Base-by-base conservation (phyloP, 106 monocot species). In the Chionographis japonica region DNA sequence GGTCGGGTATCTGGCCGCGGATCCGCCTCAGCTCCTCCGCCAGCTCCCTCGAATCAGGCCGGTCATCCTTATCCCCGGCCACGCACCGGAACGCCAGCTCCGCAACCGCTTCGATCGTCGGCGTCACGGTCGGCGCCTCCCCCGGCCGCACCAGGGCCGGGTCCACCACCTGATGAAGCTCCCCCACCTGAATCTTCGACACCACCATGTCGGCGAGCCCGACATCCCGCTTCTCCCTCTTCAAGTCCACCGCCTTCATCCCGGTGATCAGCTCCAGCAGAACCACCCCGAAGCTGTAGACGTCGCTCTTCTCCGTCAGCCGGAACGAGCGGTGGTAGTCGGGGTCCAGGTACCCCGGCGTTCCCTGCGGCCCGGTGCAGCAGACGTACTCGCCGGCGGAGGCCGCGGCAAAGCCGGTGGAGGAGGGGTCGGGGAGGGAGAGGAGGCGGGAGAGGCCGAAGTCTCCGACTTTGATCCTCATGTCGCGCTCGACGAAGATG, bases 271-370 rank as follows among this genome's bases (percentile, higher is more conserved):
- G 72, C 81, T 93, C 93, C 68, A 93, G 66, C 52, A 93, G 37
- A 20, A 89, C 86, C 38, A 93, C 93, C 5, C 93, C 93, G 18
- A 93, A 93, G 79, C 93, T 93, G 38, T 93, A 93, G 50, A 93
- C 84, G 40, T 94, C 94, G 72, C 93, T 93, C 81, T 93, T 93
- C 66, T 93, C 93, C 6, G 86, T 86, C 18, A 93, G 67, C 50
- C 81, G 66, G 70, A 89, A 93, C 2, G 84, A 81, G 43, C 78
- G 76, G 56, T 89, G 86, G 63, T 93, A 93, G 16, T 93, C 89
- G 8, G 89, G 93, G 39, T 93, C 93, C 7, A 93, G 72, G 67
- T 94, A 90, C 3, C 94, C 94, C 0, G 90, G 94, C 40, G 94
- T 93, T 11, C 89, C 93, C 73, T 93, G 93, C 3, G 86, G 93